phyloP scores from a whole-genome alignment of 495 filamentous ascomycete genomes.

The Penicillium paradoxum region DNA sequence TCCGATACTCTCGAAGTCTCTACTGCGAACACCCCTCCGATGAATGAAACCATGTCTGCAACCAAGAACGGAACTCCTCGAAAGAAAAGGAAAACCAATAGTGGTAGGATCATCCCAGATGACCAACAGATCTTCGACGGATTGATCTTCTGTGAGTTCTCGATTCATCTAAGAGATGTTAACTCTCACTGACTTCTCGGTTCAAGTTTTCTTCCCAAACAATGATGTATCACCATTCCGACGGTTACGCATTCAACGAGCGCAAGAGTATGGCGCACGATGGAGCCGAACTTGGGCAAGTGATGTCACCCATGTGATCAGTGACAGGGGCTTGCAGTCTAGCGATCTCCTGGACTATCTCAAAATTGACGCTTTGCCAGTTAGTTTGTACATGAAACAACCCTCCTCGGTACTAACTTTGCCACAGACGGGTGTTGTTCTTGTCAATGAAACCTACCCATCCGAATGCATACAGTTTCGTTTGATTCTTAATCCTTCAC shows the following conservation, averaged over 20 bases:
- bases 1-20: not conserved
- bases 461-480: constrained; percentile 68
- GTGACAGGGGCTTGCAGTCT: constrained; percentile 65
- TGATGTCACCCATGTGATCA: constrained; percentile 68
- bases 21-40: constrained; percentile 6
- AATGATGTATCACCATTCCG: constrained; percentile 63
- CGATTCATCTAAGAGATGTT: not conserved
- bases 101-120: constrained; percentile 48
- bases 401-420: constrained; percentile 24
- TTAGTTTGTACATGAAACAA: constrained; percentile 25
- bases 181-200: constrained; percentile 1
- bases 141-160: constrained; percentile 53
- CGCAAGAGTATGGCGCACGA: constrained; percentile 67
- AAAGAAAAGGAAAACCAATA: constrained; percentile 27
- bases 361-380: constrained; percentile 44
- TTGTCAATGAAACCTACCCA: constrained; percentile 77
- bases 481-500: constrained; percentile 52
- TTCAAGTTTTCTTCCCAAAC: constrained; percentile 71
- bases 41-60: constrained; percentile 19
- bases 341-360: constrained; percentile 60
- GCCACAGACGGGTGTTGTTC: constrained; percentile 39
- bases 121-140: constrained; percentile 60
- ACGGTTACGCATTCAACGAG: constrained; percentile 65
- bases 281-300: constrained; percentile 54
- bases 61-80: constrained; percentile 8